Conservation (phyloP, 169 alveolate species). For the Plasmodium knowlesi region DNA sequence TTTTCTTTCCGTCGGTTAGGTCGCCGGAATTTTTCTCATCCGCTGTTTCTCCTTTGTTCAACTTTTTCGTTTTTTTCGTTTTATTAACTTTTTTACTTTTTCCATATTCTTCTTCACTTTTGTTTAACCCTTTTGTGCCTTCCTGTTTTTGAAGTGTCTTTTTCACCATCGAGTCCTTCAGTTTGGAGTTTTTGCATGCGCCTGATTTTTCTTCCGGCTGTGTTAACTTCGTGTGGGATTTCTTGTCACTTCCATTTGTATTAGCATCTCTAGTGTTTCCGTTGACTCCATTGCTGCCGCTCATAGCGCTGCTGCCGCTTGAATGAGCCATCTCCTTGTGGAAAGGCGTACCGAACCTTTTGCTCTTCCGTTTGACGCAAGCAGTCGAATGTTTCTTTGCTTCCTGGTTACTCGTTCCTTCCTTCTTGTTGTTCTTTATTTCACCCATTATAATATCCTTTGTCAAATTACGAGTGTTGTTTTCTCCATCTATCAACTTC, state of each 20-base stretch:
- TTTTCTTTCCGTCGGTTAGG: conserved; percentile 6
- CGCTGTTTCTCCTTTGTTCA: not conserved
- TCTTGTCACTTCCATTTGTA: not conserved
- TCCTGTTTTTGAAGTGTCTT: not conserved
- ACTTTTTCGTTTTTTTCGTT: not conserved
- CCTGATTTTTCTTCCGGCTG: not conserved
- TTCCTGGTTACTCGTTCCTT: not conserved
- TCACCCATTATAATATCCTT: conserved; percentile 59
- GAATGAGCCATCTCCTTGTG: not conserved
- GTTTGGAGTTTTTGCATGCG: not conserved
- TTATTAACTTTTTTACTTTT: conserved; percentile 14
- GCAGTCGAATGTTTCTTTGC: not conserved
- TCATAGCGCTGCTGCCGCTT: not conserved
- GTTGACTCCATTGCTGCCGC: not conserved
- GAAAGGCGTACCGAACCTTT: not conserved
- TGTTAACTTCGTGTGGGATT: not conserved
- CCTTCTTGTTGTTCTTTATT: conserved; percentile 28
- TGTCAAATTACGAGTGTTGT: conserved; percentile 57
- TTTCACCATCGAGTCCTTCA: not conserved
- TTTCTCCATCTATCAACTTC: conserved; percentile 9
- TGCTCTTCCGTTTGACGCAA: not conserved
- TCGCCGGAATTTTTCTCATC: not conserved
- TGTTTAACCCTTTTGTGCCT: not conserved
- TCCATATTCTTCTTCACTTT: conserved; percentile 21
- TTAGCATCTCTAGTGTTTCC: not conserved